Evolutionary conservation across 352 stramenopile species (phyloP), one percentile per base, ranked within the genome.

Genomic region (Globisporangium uncinulatum): DNA sequence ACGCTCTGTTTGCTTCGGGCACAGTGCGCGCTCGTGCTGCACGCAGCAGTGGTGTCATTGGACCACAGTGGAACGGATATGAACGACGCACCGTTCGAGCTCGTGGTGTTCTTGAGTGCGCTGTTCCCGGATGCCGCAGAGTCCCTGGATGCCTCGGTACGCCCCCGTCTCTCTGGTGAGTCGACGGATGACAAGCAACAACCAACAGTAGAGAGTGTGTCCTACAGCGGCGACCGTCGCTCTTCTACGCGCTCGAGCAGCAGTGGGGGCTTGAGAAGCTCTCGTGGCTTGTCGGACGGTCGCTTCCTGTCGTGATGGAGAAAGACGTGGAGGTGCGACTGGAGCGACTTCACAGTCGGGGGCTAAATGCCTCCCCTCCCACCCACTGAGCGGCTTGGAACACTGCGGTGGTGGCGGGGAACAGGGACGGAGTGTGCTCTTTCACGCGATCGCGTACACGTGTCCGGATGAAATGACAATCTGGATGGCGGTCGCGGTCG

Each of bases 211-310:
- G 19, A 32, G 9, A 14, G 7, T 42, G 14, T 3, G 14, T 47
- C 6, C 17, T 29, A 20, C 61, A 73, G 58, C 56, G 54, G 6
- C 70, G 69, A 3, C 42, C 66, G 10, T 21, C 70, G 15, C 49
- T 83, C 13, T 60, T 68, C 32, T 85, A 89, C 49, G 79, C 76
- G 0, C 49, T 89, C 13, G 51, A 77, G 29, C 62, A 72, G 43
- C 62, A 43, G 1, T 87, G 76, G 79, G 44, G 24, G 6, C 34
- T 62, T 20, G 77, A 78, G 46, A 72, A 73, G 31, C 63, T 89
- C 7, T 79, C 70, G 36, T 89, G 79, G 74, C 56, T 89, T 4
- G 54, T 79, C 1, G 73, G 76, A 32, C 73, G 79, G 41, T 73
- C 62, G 24, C 29, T 74, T 11, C 37, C 32, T 13, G 54, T 54